Conservation (phyloP, 805 yeast species). For the Lachancea meyersii region DNA sequence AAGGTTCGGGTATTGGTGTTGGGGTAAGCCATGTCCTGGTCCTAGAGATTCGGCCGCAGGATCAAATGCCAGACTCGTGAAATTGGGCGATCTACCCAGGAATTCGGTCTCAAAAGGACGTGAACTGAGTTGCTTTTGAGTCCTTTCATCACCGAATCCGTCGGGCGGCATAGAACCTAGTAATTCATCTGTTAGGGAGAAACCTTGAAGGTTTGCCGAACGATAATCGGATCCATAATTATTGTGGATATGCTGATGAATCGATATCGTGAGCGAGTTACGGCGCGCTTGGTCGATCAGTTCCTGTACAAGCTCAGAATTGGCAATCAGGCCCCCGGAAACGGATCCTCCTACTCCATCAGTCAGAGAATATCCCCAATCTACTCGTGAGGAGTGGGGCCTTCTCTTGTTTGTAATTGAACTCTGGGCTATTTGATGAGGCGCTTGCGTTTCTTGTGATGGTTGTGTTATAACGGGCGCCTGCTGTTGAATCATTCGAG, state of each 20-base stretch:
- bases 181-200: not conserved
- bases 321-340: slow-evolving; percentile 46
- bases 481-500: not conserved
- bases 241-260: slow-evolving; percentile 83
- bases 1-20: slow-evolving; percentile 4
- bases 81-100: slow-evolving; percentile 21
- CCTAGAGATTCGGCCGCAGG: slow-evolving; percentile 6
- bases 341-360: slow-evolving; percentile 42
- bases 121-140: not conserved
- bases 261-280: slow-evolving; percentile 53
- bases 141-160: slow-evolving; percentile 1
- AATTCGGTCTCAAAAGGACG: slow-evolving; percentile 15
- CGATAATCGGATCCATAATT: slow-evolving; percentile 43
- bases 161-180: slow-evolving; percentile 1
- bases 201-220: not conserved
- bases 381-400: slow-evolving; percentile 33
- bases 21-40: slow-evolving; percentile 1
- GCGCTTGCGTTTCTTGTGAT: slow-evolving; percentile 10
- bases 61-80: slow-evolving; percentile 19
- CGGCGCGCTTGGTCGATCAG: slow-evolving; percentile 55
- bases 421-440: not conserved
- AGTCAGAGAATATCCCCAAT: slow-evolving; percentile 56
- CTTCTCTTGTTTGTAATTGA: not conserved
- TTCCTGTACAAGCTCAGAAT: slow-evolving; percentile 49
- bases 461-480: slow-evolving; percentile 23